phyloP scores from a whole-genome alignment of 2,329 filamentous ascomycete species.

The Monilinia aucupariae region DNA sequence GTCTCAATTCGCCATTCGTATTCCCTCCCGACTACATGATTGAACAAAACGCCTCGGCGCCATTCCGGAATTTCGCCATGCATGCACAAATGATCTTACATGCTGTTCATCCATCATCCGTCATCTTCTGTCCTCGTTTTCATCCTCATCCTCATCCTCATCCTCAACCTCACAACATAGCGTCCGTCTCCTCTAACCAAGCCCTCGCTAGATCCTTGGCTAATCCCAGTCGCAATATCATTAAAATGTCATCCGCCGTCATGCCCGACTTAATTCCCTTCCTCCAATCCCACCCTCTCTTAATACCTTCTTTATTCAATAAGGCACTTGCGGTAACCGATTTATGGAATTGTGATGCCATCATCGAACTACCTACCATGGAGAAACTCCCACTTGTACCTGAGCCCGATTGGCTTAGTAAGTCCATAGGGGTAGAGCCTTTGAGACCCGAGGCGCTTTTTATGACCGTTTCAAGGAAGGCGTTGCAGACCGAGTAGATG shows the following conservation, averaged over 20 bases:
- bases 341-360: constrained; percentile 57
- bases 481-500: constrained; percentile 68
- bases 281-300: constrained; percentile 71
- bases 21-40: neutral
- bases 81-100: constrained; percentile 4
- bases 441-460: constrained; percentile 60
- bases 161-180: constrained; percentile 24
- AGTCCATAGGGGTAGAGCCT: constrained; percentile 57
- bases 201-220: constrained; percentile 67
- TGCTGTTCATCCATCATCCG: neutral
- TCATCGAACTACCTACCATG: constrained; percentile 67
- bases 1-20: neutral
- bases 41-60: neutral
- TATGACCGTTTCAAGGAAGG: constrained; percentile 71
- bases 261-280: constrained; percentile 50
- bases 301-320: constrained; percentile 42
- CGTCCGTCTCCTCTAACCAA: constrained; percentile 63
- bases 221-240: constrained; percentile 64
- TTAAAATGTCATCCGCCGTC: constrained; percentile 65
- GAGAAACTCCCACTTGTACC: constrained; percentile 52
- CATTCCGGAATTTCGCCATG: neutral
- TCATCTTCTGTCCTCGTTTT: neutral
- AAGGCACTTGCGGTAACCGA: constrained; percentile 53
- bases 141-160: neutral
- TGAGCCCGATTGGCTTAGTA: constrained; percentile 61